A percentile compares a stretch with the other conserved stretches of the same genome.
phyloP scores from a whole-genome alignment of 768 basidiomycete species.

The Lactarius psammicola region DNA sequence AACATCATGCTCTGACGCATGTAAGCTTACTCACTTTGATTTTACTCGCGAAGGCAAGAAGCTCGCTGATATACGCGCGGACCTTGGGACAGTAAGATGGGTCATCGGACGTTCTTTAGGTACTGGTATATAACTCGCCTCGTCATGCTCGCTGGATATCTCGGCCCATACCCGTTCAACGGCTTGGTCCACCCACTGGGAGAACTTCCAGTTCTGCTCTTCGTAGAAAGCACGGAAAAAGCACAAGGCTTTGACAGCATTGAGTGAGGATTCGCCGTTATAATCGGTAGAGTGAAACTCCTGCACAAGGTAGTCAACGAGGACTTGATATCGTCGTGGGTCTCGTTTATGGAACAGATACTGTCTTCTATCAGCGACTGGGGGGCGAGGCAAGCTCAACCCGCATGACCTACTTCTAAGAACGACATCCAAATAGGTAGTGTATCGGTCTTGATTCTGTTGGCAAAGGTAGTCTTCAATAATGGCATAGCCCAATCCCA shows the following conservation, averaged over 20 bases:
- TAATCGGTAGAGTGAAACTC: conserved; percentile 70
- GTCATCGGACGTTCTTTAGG: conserved; percentile 3
- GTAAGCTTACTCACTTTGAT: conserved; percentile 51
- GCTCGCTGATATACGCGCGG: conserved; percentile 71
- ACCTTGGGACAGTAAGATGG: conserved; percentile 44
- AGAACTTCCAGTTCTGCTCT: conserved; percentile 76
- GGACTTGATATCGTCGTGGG: conserved; percentile 75
- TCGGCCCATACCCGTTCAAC: conserved; percentile 69
- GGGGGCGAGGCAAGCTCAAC: not conserved
- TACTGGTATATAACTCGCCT: conserved; percentile 44
- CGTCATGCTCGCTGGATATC: conserved; percentile 74
- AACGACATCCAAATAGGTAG: conserved; percentile 76
- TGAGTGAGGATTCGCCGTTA: conserved; percentile 79
- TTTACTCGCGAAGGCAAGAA: conserved; percentile 68
- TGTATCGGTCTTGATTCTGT: conserved; percentile 79
- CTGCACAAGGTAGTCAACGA: conserved; percentile 70
- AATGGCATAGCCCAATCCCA: conserved; percentile 81
- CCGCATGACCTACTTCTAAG: conserved; percentile 51
- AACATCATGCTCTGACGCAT: not conserved
- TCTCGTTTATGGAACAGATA: conserved; percentile 78
- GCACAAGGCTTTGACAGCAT: conserved; percentile 66
- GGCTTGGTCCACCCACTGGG: conserved; percentile 70
- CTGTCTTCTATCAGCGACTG: conserved; percentile 38
- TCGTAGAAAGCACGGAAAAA: conserved; percentile 71
- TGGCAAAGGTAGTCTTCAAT: conserved; percentile 62